Evolutionary conservation across 208 protist genomes (phyloP), one percentile per base, ranked within the genome.

Genomic region (Leishmania gerbilli): DNA sequence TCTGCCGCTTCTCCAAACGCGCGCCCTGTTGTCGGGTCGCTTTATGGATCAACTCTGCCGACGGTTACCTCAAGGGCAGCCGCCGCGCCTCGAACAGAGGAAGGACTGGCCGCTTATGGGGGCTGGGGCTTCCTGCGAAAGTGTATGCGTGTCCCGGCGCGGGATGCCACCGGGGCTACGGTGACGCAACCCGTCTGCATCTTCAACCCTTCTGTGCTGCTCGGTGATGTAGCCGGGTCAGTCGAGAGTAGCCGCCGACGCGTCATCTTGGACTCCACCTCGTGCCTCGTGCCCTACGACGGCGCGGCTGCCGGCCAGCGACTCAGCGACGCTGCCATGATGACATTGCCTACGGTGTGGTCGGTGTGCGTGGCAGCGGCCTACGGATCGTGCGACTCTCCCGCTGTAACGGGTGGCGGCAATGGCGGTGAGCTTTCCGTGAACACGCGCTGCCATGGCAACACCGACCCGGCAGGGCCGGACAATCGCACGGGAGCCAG

Each of bases 351-450:
- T 21, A 47, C 75, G 27, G 74, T 67, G 24, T 76, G 62, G 80
- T 84, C 84, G n/a, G 82, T 87, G 62, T 88, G 79, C 55, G 79
- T 87, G 42, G 82, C 74, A 37, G 79, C 78, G 4, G 62, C 80
- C 56, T 85, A 85, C 62, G 74, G 77, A 40, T 40, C 55, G 11
- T 71, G n/a, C 34, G 53, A 65, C 55, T 51, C 40, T n/a, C 31
- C 49, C 34, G 64, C 17, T 79, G 67, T 15, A n/a, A 67, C 13
- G 31, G 40, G n/a, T 24, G 74, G 55, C 27, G 53, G 24, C 27
- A 47, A 60, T 58, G n/a, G 15, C 42, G 11, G 51, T 8, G 74
- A 49, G 21, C 31, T 64, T 49, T 74, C 47, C 27, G 47, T 27
- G 21, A 51, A 49, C 21, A 47, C 51, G 47, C 56, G 68, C 24